Evolutionary conservation across 805 yeast genomes (phyloP).

Genomic region (Candida chauliodis): DNA sequence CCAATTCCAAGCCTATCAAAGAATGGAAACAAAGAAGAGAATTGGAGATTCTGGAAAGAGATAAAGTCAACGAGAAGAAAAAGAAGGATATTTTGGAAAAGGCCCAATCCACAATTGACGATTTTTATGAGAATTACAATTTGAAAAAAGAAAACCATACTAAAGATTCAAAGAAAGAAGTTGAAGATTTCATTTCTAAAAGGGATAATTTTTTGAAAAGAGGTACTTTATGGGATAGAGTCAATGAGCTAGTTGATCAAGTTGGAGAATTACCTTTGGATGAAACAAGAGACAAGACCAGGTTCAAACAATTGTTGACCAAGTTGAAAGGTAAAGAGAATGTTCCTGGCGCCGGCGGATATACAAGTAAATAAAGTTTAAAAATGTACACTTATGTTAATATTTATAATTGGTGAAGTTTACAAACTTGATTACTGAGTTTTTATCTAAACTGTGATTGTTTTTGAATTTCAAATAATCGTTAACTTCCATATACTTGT

Average conservation of each 20-base stretch:
- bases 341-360: slow-evolving; percentile 77
- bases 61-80: slow-evolving; percentile 61
- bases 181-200: slow-evolving; percentile 64
- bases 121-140: slow-evolving; percentile 88
- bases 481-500: slow-evolving; percentile 35
- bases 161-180: slow-evolving; percentile 61
- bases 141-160: slow-evolving; percentile 70
- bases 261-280: slow-evolving; percentile 35
- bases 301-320: slow-evolving; percentile 62
- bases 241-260: slow-evolving; percentile 46
- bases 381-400: not conserved
- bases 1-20: slow-evolving; percentile 48
- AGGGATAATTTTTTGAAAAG: slow-evolving; percentile 61
- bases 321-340: slow-evolving; percentile 65
- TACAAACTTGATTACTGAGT: slow-evolving; percentile 16
- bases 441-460: slow-evolving; percentile 14
- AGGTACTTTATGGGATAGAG: slow-evolving; percentile 59
- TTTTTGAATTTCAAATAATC: slow-evolving; percentile 23
- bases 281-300: slow-evolving; percentile 62
- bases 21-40: slow-evolving; percentile 85
- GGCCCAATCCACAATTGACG: slow-evolving; percentile 83
- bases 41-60: slow-evolving; percentile 76
- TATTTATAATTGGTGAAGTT: slow-evolving; percentile 12
- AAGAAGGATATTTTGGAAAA: slow-evolving; percentile 64
- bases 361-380: slow-evolving; percentile 21